Percentiles rank a stretch among this genome's conserved stretches.
Conservation (phyloP, 164 flowering plant genomes). For the Echeveria elegans region DNA sequence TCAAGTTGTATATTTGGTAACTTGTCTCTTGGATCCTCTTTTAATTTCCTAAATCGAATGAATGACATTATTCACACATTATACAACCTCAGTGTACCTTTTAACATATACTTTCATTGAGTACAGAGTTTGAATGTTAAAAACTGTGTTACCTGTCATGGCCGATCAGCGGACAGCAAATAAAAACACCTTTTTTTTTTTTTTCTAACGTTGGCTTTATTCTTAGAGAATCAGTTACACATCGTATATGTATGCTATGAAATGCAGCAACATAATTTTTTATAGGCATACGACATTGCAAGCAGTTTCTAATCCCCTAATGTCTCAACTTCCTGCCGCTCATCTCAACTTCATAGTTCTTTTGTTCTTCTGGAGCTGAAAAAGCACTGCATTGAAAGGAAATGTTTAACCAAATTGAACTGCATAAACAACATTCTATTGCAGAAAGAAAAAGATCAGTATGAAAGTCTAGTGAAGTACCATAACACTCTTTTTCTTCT, state of each 20-base stretch:
- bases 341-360: background rate
- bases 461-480: conserved; percentile 9
- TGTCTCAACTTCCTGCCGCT: background rate
- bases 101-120: too few relatives aligned
- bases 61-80: too few relatives aligned
- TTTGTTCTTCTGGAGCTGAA: background rate
- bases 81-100: too few relatives aligned
- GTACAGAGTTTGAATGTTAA: too few relatives aligned
- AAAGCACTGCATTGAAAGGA: background rate
- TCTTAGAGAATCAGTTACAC: background rate
- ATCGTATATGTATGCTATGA: background rate
- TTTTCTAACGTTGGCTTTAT: background rate
- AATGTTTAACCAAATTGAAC: background rate
- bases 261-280: too few relatives aligned
- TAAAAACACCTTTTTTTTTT: too few relatives aligned
- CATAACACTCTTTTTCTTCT: conserved; percentile 51
- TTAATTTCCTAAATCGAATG: too few relatives aligned
- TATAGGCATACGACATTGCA: too few relatives aligned
- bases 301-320: background rate
- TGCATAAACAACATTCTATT: background rate
- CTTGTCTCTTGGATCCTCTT: too few relatives aligned
- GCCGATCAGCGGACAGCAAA: too few relatives aligned
- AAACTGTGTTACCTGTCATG: too few relatives aligned
- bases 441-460: background rate
- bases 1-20: too few relatives aligned